Percentiles rank a stretch among this genome's conserved stretches.
phyloP scores from a whole-genome alignment of 345 rosid genomes.

The Citrus sp. region DNA sequence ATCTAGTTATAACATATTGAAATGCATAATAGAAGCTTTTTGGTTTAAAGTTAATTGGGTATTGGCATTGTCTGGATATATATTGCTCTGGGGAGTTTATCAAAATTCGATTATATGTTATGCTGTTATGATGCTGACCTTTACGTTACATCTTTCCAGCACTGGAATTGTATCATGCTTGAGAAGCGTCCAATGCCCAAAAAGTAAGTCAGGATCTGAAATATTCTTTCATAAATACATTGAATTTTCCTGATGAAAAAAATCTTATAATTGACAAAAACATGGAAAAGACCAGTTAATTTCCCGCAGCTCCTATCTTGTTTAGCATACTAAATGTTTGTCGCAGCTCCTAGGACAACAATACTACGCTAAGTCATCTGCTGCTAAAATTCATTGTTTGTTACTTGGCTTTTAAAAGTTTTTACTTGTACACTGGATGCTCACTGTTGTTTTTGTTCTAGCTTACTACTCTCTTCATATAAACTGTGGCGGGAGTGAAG shows the following conservation, averaged over 20 bases:
- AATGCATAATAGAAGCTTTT: too few species aligned
- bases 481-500: conserved; percentile 40
- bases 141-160: not conserved
- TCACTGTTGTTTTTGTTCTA: conserved; percentile 12
- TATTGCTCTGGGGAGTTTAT: not conserved
- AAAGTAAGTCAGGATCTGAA: conserved; percentile 20
- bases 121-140: not conserved
- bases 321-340: not conserved
- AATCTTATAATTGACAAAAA: not conserved
- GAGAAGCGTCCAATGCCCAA: conserved; percentile 8
- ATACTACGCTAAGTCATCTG: not conserved
- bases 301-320: not conserved
- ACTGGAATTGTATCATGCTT: conserved; percentile 21
- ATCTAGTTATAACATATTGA: too few species aligned
- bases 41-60: too few species aligned
- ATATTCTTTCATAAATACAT: not conserved
- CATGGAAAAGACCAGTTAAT: not conserved
- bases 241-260: not conserved
- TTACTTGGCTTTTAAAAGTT: too few species aligned
- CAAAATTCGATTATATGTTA: not conserved
- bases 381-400: not conserved
- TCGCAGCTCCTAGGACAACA: not conserved
- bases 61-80: not conserved
- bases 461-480: conserved; percentile 28
- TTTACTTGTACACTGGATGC: not conserved